Evolutionary conservation across 345 rosid species (phyloP), one percentile per base, ranked within the genome.

Genomic region (Eucalyptus shirleyi): DNA sequence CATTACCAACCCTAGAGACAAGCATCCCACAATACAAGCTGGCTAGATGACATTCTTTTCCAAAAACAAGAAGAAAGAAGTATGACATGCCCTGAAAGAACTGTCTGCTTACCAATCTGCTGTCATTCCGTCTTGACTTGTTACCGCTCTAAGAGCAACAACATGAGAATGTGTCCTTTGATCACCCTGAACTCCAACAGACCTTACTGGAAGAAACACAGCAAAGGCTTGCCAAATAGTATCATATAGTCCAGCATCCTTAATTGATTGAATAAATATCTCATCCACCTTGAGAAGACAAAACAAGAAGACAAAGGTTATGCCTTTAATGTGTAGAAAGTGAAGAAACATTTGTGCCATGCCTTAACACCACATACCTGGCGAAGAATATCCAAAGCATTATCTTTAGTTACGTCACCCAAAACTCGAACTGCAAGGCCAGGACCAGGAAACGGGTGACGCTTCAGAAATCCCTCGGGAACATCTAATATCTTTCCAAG

Each of bases 101-200:
- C 59, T 15, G 60, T 8, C 40, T 50, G 86, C 94, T 92, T 88
- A 98, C 99, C 99, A 97, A 89, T 98, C 99, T 69, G 99, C 99
- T 18, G 99, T 98, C 99, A 98, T 98, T 90, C 99, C 99, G 59
- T 98, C 99, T 94, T 98, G 98, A 94, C 99, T 98, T 69, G 99
- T 98, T 87, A 98, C 99, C 60, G 99, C 99, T 72, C 99, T 94
- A 59, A 98, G 98, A 93, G 99, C 99, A 92, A 98, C 99, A 26
- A 98, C 99, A 93, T 98, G 96, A 90, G 99, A 96, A 93, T 98
- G 99, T 21, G 99, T 97, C 92, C 99, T 95, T 94, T 98, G 98
- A 95, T 98, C 99, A 7, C 99, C 99, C 94, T 97, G 99, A 91
- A 98, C 99, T 92, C 99, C 99, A 89, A 97, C 99, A 32, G 99